Percentiles rank a stretch among this genome's conserved stretches.
These are phyloP conservation scores for Annona squamosa DNA, from an alignment of 164 flowering plant genomes.

Conservation along the genomic window DNA sequence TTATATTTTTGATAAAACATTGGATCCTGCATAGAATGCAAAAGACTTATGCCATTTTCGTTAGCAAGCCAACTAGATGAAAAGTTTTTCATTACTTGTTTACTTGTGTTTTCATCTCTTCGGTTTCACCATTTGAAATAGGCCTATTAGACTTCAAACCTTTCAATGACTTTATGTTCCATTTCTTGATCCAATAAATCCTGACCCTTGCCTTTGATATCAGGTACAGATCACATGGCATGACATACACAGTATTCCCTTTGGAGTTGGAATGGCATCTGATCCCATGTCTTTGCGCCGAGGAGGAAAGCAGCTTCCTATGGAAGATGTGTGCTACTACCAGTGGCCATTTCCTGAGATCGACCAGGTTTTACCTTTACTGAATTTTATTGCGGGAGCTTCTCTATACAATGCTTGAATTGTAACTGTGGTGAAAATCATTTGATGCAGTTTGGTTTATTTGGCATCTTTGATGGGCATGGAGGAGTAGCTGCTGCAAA, in stretches of 20 bases:
- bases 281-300: constrained; percentile 94
- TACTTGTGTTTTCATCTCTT: too few relatives aligned
- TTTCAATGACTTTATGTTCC: not conserved
- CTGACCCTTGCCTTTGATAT: not conserved
- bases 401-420: not conserved
- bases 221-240: constrained; percentile 69
- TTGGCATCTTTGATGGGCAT: constrained; percentile 97
- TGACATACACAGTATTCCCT: constrained; percentile 40
- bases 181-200: not conserved
- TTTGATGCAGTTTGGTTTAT: constrained; percentile 79
- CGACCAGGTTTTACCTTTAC: constrained; percentile 48
- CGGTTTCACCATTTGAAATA: too few relatives aligned
- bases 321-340: constrained; percentile 93
- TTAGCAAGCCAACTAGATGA: too few relatives aligned
- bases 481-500: constrained; percentile 88
- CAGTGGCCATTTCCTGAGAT: constrained; percentile 87
- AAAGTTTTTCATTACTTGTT: too few relatives aligned
- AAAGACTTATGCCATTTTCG: too few relatives aligned
- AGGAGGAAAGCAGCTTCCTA: constrained; percentile 84
- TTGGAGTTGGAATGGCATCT: constrained; percentile 83
- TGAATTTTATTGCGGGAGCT: not conserved
- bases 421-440: constrained; percentile 3
- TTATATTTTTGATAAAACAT: too few relatives aligned
- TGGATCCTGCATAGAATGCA: too few relatives aligned
- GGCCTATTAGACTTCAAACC: not conserved